A percentile compares a stretch with the other conserved stretches of the same genome.
phyloP scores from a whole-genome alignment of 768 basidiomycete genomes.

The Phylloporus arenicola region DNA sequence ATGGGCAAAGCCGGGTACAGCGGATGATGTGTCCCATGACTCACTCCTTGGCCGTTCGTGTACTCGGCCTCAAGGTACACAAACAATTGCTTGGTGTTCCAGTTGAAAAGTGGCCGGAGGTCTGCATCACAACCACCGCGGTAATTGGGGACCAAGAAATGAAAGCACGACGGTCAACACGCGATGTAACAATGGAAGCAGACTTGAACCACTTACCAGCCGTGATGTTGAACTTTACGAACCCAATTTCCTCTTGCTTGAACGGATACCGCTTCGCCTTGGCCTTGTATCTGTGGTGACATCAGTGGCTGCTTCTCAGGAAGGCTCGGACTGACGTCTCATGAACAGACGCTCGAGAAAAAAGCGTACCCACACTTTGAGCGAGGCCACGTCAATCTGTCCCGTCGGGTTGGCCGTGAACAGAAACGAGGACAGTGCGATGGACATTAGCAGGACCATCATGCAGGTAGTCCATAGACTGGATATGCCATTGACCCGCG shows the following conservation, averaged over 20 bases:
- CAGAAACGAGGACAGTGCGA: constrained; percentile 70
- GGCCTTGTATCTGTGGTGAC: constrained; percentile 37
- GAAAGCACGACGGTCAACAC: constrained; percentile 25
- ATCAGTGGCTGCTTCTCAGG: constrained; percentile 7
- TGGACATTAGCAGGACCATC: constrained; percentile 63
- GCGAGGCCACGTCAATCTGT: constrained; percentile 49
- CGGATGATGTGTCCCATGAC: constrained; percentile 22
- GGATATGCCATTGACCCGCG: constrained; percentile 70
- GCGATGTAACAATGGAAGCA: constrained; percentile 26
- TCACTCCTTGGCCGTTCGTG: constrained; percentile 63
- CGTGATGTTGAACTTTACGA: constrained; percentile 74
- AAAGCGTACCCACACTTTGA: constrained; percentile 56
- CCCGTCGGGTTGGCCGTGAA: constrained; percentile 57
- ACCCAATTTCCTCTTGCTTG: constrained; percentile 69
- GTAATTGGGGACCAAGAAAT: constrained; percentile 19
- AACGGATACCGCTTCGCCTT: constrained; percentile 51
- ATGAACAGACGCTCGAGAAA: background rate
- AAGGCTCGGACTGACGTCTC: constrained; percentile 8
- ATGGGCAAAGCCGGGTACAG: constrained; percentile 9
- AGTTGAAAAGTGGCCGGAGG: constrained; percentile 78
- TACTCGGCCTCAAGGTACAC: constrained; percentile 85
- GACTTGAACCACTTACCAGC: constrained; percentile 50
- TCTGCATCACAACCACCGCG: constrained; percentile 41
- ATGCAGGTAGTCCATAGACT: constrained; percentile 69
- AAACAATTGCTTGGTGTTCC: constrained; percentile 97